Percentiles rank a stretch among this genome's conserved stretches.
Conservation (phyloP, 1,284 basidiomycete genomes). For the Retiboletus flavoniger region DNA sequence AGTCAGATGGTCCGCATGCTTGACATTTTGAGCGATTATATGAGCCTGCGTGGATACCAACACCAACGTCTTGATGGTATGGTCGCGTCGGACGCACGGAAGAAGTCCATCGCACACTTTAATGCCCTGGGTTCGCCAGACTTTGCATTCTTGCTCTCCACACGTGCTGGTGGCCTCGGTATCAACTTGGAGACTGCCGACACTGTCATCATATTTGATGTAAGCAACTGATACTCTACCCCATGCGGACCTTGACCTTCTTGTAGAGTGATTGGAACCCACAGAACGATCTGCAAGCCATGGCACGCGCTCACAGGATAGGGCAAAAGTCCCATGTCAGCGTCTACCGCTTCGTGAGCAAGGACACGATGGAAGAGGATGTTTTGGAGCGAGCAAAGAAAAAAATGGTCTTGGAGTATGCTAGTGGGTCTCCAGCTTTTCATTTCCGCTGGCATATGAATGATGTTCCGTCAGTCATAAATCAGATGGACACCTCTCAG, state of each 20-base stretch:
- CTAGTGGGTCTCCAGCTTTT: slow-evolving; percentile 64
- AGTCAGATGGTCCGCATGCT: slow-evolving; percentile 99
- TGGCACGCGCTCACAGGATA: slow-evolving; percentile 97
- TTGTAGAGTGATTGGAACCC: slow-evolving; percentile 91
- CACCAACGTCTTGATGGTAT: slow-evolving; percentile 97
- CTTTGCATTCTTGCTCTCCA: slow-evolving; percentile 96
- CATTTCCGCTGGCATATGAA: slow-evolving; percentile 8
- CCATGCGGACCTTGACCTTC: slow-evolving; percentile 16
- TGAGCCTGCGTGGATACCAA: slow-evolving; percentile 85
- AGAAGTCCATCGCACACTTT: slow-evolving; percentile 95
- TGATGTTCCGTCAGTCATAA: slow-evolving; percentile 71
- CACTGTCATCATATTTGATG: slow-evolving; percentile 99
- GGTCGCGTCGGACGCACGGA: slow-evolving; percentile 90
- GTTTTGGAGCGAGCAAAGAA: slow-evolving; percentile 97
- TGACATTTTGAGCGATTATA: slow-evolving; percentile 98
- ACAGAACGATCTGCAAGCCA: slow-evolving; percentile 97
- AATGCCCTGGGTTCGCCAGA: slow-evolving; percentile 92
- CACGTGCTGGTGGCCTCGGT: slow-evolving; percentile 94
- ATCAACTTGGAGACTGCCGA: slow-evolving; percentile 99
- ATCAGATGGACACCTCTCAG: slow-evolving; percentile 99
- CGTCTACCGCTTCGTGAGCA: slow-evolving; percentile 97
- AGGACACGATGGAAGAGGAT: slow-evolving; percentile 99
- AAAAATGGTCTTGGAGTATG: slow-evolving; percentile 99
- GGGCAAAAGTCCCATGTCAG: slow-evolving; percentile 98
- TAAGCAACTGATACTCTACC: slow-evolving; percentile 42